Conservation (phyloP, 305 asterid species). For the Fraxinus xanthoxyloides region DNA sequence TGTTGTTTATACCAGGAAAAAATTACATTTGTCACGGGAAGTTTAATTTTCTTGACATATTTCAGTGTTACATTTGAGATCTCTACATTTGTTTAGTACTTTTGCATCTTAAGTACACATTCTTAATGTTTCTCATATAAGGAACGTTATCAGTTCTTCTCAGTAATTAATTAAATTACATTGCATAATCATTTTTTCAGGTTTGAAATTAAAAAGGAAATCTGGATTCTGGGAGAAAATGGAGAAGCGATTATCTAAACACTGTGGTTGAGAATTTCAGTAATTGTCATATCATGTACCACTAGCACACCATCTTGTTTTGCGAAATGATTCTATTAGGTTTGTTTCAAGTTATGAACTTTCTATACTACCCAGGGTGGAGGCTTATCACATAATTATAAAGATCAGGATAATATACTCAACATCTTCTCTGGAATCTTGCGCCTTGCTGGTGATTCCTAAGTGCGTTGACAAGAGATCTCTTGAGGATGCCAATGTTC, state of each 20-base stretch:
- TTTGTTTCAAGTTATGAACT: conserved; percentile 15
- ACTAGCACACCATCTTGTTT: conserved; percentile 14
- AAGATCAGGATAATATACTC: conserved; percentile 54
- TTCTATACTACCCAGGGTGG: conserved; percentile 38
- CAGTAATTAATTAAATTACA: conserved; percentile 6
- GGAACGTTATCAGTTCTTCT: conserved; percentile 1
- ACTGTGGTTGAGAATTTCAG: conserved; percentile 45
- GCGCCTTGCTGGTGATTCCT: too few relatives aligned
- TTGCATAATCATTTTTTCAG: conserved; percentile 36
- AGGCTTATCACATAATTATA: conserved; percentile 24
- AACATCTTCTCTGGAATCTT: conserved; percentile 69
- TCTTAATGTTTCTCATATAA: conserved; percentile 8
- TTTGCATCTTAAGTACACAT: conserved; percentile 17
- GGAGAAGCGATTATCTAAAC: conserved; percentile 43
- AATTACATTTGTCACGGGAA: background rate
- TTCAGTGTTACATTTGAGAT: background rate
- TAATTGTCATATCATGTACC: conserved; percentile 18
- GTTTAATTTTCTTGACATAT: conserved; percentile 8
- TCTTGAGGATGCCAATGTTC: conserved; percentile 76
- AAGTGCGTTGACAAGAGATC: conserved; percentile 65
- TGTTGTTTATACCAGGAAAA: background rate
- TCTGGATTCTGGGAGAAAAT: conserved; percentile 46
- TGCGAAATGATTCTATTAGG: conserved; percentile 19
- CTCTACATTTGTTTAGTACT: conserved; percentile 10
- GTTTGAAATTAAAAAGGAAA: conserved; percentile 36